Evolutionary conservation across 139 green algal species (phyloP).

Genomic region (Chlamydomonas eustigma): DNA sequence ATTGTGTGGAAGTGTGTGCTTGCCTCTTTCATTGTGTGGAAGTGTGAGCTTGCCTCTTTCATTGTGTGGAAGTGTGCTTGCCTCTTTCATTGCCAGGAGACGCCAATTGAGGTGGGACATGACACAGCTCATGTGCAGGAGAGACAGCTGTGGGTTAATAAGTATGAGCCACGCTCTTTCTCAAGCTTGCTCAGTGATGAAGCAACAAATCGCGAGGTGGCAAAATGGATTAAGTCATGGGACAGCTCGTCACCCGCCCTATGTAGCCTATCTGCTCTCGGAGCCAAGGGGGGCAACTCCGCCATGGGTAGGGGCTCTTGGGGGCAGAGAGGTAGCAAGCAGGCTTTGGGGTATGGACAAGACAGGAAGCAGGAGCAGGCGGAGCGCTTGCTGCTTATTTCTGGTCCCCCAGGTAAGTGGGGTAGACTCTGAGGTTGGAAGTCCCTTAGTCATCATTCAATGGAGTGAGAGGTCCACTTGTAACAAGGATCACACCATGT

Average conservation of each 20-base stretch:
- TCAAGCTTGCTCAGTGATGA: conserved; percentile 86
- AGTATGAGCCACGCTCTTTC: conserved; percentile 80
- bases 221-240: conserved; percentile 79
- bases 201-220: conserved; percentile 61
- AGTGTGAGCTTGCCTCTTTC: too few species aligned
- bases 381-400: conserved; percentile 50
- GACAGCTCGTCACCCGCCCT: conserved; percentile 24
- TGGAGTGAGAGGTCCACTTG: too few species aligned
- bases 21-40: too few species aligned
- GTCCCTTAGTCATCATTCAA: too few species aligned
- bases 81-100: too few species aligned
- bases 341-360: not conserved
- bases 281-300: not conserved
- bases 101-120: too few species aligned
- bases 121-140: not conserved
- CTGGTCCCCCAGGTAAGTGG: conserved; percentile 37
- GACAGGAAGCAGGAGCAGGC: not conserved
- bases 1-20: too few species aligned
- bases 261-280: too few species aligned
- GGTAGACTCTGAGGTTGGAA: too few species aligned
- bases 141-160: conserved; percentile 82
- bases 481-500: too few species aligned
- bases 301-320: not conserved
- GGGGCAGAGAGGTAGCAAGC: not conserved
- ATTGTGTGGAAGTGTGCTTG: too few species aligned